Base-by-base conservation (phyloP, 2,329 filamentous ascomycete species). In the Cadophora sp. region DNA sequence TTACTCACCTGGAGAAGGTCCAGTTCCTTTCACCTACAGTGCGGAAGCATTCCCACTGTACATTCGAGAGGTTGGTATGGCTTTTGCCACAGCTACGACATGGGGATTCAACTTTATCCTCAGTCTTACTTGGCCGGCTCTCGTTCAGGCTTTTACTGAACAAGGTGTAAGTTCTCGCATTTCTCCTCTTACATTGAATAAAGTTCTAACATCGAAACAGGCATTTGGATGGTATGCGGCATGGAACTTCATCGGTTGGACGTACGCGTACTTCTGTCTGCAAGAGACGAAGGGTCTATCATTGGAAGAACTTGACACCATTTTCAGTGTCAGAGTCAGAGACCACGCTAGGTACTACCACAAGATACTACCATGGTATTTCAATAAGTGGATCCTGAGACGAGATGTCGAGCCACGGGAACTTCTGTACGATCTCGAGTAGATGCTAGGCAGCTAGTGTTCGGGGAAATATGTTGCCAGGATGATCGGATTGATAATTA, bases 1-100 rank as follows among this genome's bases (percentile, higher is more conserved):
- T 14, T 85, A 86, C 76, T 84, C 82, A 0, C 87, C 87, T 0
- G 88, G 88, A 45, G 87, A 88, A 74, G 88, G 88, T 0, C 83
- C 85, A 3, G 62, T 69, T 0, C 87, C 88, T 0, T 90, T 90
- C 73, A 89, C 87, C 0, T 91, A 90, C 75, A 89, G 86, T 0
- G 88, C 88, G 22, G 88, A 91, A 75, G 88, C 87, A 1, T 90
- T 89, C 73, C 88, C 88, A 4, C 24, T 66, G 9, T 66, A 66
- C 79, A 84, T 89, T 48, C 85, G 88, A 18, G 82, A 85, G 1
- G 81, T 88, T 59, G 87, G 87, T 48, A 89, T 89, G 87, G 85
- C 85, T 1, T 78, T 89, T 0, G 83, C 84, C 0, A 85, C 83
- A 1, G 83, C 83, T 0, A 85, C 83, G 1, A 84, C 81, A 0